Conservation (phyloP, 352 stramenopile genomes). For the Blastocystis sp. region DNA sequence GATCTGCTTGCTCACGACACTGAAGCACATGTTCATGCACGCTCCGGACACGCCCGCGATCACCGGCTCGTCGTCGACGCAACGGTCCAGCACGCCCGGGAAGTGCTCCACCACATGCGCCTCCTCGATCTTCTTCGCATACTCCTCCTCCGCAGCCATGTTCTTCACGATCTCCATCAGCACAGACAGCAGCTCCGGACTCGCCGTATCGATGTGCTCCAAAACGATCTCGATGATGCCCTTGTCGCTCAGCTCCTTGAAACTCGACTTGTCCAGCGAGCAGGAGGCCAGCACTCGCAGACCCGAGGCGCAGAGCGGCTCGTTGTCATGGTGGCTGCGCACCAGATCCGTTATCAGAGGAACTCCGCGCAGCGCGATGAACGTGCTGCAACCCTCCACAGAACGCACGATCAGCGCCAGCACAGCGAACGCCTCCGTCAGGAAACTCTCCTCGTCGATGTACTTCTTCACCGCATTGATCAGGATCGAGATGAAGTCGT, state of each 20-base stretch:
- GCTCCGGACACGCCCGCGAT: conserved; percentile 22
- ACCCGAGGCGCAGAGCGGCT: conserved; percentile 39
- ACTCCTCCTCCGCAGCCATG: conserved; percentile 30
- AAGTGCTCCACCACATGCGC: conserved; percentile 21
- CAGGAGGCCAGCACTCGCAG: conserved; percentile 56
- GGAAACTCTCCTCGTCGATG: not conserved
- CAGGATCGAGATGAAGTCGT: conserved; percentile 51
- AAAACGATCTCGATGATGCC: conserved; percentile 36
- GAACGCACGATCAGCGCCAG: conserved; percentile 46
- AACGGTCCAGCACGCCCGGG: not conserved
- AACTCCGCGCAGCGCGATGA: conserved; percentile 49
- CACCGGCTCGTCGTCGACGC: conserved; percentile 24
- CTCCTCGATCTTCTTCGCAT: conserved; percentile 48
- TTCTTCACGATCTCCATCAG: conserved; percentile 57
- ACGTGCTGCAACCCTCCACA: conserved; percentile 43
- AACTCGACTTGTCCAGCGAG: conserved; percentile 53
- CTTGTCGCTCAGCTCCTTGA: conserved; percentile 55
- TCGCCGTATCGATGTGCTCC: conserved; percentile 46
- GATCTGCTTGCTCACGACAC: not conserved
- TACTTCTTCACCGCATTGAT: conserved; percentile 33
- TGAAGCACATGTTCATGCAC: conserved; percentile 48
- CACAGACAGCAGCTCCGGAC: conserved; percentile 33
- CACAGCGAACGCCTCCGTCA: conserved; percentile 44
- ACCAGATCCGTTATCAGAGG: conserved; percentile 51
- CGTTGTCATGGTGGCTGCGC: conserved; percentile 32